These are phyloP conservation scores for Stephania japonica DNA, from an alignment of 164 flowering plant species.

Conservation along the genomic window DNA sequence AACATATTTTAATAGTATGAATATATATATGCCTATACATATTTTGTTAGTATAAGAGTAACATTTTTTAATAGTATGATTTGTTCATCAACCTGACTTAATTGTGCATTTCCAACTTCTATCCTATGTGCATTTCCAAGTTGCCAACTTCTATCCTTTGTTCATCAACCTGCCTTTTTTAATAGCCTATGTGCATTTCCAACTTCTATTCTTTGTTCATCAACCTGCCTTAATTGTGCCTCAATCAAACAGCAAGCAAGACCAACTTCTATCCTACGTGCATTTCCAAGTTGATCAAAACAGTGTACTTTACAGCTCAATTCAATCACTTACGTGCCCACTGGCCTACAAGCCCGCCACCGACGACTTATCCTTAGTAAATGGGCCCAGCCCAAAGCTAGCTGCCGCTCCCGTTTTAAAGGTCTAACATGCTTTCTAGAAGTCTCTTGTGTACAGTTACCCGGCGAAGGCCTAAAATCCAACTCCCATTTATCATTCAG, in stretches of 20 bases:
- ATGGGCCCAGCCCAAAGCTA: not conserved
- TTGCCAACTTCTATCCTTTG: too few species aligned
- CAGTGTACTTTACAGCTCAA: not conserved
- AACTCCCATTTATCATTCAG: not conserved
- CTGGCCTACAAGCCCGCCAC: constrained; percentile 3
- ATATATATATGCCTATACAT: too few species aligned
- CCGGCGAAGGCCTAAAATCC: not conserved
- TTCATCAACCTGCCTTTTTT: too few species aligned
- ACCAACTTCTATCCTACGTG: not conserved
- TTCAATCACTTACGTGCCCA: not conserved
- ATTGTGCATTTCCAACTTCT: too few species aligned
- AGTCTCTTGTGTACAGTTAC: not conserved
- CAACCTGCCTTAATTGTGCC: too few species aligned
- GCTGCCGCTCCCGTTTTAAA: not conserved
- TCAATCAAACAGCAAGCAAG: not conserved
- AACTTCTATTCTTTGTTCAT: too few species aligned
- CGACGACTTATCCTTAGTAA: not conserved
- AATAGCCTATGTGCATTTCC: too few species aligned
- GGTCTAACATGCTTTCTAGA: not conserved
- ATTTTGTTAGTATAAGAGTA: too few species aligned
- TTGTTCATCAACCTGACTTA: too few species aligned
- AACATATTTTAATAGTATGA: too few species aligned
- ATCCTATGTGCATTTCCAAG: too few species aligned
- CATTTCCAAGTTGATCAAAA: not conserved
- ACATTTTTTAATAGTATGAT: too few species aligned